Percentiles rank a stretch among this genome's conserved stretches.
phyloP scores from a whole-genome alignment of 805 yeast species.

The Saccharomyces cerevisiae region DNA sequence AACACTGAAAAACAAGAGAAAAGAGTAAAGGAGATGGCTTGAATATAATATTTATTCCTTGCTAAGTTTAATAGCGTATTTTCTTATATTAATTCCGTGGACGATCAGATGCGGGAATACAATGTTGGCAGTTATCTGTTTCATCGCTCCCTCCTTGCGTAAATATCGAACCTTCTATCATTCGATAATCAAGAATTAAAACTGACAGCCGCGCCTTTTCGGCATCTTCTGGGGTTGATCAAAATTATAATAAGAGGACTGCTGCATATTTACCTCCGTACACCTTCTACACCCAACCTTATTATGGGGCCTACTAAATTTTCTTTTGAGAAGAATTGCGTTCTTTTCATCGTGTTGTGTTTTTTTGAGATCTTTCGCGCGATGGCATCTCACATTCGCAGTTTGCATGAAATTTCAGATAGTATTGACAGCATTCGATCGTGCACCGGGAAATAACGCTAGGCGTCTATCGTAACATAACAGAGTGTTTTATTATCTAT shows the following conservation, averaged over 20 bases:
- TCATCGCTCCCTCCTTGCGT: neutral
- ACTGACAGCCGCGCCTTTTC: neutral
- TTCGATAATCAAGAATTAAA: neutral
- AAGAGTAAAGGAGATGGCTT: neutral
- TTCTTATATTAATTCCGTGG: too few species aligned
- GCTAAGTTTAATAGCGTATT: neutral
- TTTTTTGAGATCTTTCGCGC: neutral
- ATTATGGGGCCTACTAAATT: neutral
- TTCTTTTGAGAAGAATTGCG: neutral
- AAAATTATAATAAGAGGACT: neutral
- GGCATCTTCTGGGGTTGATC: too few species aligned
- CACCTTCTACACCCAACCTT: too few species aligned
- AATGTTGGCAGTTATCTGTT: neutral
- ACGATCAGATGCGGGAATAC: neutral
- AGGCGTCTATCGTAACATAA: neutral
- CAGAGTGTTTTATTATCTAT: neutral
- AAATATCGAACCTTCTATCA: neutral
- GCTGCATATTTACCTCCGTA: too few species aligned
- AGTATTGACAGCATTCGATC: neutral
- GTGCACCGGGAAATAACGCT: neutral
- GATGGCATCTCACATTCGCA: neutral
- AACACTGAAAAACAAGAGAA: neutral
- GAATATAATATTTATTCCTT: neutral
- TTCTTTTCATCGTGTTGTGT: neutral
- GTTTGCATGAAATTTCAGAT: neutral